Base-by-base conservation (phyloP, 2,329 filamentous ascomycete species). In the Thelonectria discophora region DNA sequence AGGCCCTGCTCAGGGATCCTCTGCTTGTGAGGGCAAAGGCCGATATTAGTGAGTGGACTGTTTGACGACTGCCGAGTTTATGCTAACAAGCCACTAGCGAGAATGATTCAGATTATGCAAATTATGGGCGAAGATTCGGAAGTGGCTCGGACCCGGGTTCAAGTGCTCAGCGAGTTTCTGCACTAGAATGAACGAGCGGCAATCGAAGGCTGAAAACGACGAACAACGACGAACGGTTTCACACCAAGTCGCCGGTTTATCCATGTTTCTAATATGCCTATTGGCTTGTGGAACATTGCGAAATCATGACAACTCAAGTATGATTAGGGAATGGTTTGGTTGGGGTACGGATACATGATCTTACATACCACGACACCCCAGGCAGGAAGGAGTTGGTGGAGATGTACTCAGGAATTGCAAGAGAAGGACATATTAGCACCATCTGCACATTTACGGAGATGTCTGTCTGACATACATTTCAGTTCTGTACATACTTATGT, bases 71-170 rank as follows among this genome's bases (percentile, higher is more conserved):
- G 13, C 27, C 12, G 24, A 24, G 24, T 20, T 2, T 9, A 32
- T 32, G 24, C 61, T 69, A 60, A 63, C 59, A 50, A 30, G 46
- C 51, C 20, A 40, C 63, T 60, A 88, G 85, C 80, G 43, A 81
- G 82, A 62, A 89, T 90, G 86, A 84, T 89, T 27, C 81, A 88
- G 55, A 89, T 89, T 51, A 84, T 89, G 84, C 80, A 84, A 58
- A 69, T 80, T 15, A 88, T 88, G 81, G 81, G 82, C 21, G 82
- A 86, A 49, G 85, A 85, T 1, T 86, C 84, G 12, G 82, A 87
- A 21, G 84, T 88, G 15, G 86, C 87, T 4, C 78, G 80, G 65
- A 88, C 86, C 6, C 79, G 87, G 64, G 83, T 88, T 18, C 79
- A 83, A 62, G 86, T 89, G 15, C 69, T 90, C 65, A 83, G 79